Evolutionary conservation across 805 yeast species (phyloP).

Genomic region (Maudiozyma turicensis): DNA sequence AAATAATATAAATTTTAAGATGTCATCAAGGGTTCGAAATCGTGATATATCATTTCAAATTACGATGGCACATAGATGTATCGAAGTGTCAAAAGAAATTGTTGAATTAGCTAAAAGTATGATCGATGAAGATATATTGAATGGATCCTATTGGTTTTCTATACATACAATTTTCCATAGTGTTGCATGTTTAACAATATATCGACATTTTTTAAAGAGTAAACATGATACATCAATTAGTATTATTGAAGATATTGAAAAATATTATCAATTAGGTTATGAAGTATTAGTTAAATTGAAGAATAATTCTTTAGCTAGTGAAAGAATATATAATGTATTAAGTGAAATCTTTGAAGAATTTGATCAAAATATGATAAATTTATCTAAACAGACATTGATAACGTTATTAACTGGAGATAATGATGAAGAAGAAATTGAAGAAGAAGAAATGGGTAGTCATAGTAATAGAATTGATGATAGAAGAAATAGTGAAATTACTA

Average conservation of each 20-base stretch:
- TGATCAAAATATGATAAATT: constrained; percentile 37
- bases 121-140: constrained; percentile 59
- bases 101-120: constrained; percentile 73
- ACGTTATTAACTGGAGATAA: background rate
- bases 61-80: constrained; percentile 72
- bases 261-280: constrained; percentile 65
- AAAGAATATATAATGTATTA: constrained; percentile 65
- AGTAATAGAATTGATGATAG: background rate
- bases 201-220: constrained; percentile 11
- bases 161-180: constrained; percentile 83
- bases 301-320: constrained; percentile 62
- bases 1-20: background rate
- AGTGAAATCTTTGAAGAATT: constrained; percentile 67
- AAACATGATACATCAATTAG: background rate
- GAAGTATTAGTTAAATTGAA: constrained; percentile 56
- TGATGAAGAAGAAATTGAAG: background rate
- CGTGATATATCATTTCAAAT: constrained; percentile 42
- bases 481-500: background rate
- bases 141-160: constrained; percentile 88
- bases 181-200: constrained; percentile 76
- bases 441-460: background rate
- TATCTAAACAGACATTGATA: constrained; percentile 2
- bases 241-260: constrained; percentile 26
- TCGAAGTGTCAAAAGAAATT: constrained; percentile 73
- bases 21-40: too few species aligned